Base-by-base conservation (phyloP, 2,329 filamentous ascomycete species). In the Rutstroemia sp. region DNA sequence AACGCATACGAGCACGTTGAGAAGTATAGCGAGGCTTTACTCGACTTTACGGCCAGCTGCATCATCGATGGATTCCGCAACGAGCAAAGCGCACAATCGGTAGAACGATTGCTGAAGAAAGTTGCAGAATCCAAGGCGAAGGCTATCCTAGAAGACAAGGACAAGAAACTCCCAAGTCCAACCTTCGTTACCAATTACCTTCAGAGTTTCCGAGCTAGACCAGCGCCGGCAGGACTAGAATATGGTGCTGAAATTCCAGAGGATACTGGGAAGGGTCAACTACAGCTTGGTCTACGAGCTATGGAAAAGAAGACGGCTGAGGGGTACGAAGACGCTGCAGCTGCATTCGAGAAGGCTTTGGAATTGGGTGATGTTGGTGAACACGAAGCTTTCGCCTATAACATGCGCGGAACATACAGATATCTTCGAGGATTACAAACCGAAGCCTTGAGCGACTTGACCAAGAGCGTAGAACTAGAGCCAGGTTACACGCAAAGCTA, bases 121-220 rank as follows among this genome's bases (percentile, higher is more conserved):
- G 92, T 97, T 50, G 94, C 94, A 48, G 92, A 97, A 75, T 81
- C 88, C 64, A 96, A 96, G 78, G 92, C 89, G 62, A 91, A 92
- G 76, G 85, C 84, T 62, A 96, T 99, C 69, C 79, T 99, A 55
- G 83, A 81, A 67, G 80, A 81, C 58, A 92, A 92, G 73, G 76
- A 78, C 37, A 88, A 90, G 76, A 92, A 89, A 75, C 81, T 99
- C 51, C 94, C 94, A 19, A 96, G 92, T 73, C 88, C 94, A 30
- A 96, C 92, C 12, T 99, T 97, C 66, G 92, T 99, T 64, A 90
- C 91, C 70, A 99, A 99, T 79, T 99, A 99, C 73, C 86, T 99
- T 34, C 92, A 97, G 76, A 97, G 92, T 77, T 99, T 99, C 87
- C 88, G 94, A 59, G 79, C 85, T 58, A 89, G 88, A 76, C 78